phyloP scores from a whole-genome alignment of 1,284 basidiomycete species.

The Ceratobasidium theobromae region DNA sequence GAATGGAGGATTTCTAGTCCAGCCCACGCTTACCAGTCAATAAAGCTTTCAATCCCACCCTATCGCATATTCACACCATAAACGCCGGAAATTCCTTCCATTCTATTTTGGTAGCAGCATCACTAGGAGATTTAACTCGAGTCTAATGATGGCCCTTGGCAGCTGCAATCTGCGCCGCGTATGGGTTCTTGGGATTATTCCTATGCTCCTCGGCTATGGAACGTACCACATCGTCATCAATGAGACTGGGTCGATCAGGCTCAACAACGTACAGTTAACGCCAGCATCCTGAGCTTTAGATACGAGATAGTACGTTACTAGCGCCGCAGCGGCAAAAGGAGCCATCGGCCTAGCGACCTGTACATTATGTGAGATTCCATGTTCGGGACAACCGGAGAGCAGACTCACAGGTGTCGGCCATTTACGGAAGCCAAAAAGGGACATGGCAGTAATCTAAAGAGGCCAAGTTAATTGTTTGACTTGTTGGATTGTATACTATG shows the following conservation, averaged over 20 bases:
- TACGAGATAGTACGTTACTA: slow-evolving; percentile 65
- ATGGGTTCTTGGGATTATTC: slow-evolving; percentile 76
- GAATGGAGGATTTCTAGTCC: slow-evolving; percentile 28
- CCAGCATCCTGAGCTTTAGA: slow-evolving; percentile 62
- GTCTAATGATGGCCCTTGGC: slow-evolving; percentile 45
- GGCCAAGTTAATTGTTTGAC: too few relatives aligned
- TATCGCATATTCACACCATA: neutral
- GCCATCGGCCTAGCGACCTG: slow-evolving; percentile 71
- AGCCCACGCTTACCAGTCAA: neutral
- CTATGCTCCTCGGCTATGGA: slow-evolving; percentile 61
- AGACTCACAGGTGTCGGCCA: slow-evolving; percentile 70
- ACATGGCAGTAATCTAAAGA: slow-evolving; percentile 9
- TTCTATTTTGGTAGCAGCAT: slow-evolving; percentile 16
- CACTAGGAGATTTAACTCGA: neutral
- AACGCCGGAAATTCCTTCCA: neutral
- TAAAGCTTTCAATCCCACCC: neutral
- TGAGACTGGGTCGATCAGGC: neutral
- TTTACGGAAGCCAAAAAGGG: slow-evolving; percentile 69
- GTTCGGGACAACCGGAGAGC: slow-evolving; percentile 26
- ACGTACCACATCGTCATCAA: neutral
- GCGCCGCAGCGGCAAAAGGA: slow-evolving; percentile 69
- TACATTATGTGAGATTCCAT: neutral
- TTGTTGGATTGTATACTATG: too few relatives aligned
- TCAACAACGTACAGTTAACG: slow-evolving; percentile 61
- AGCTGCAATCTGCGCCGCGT: slow-evolving; percentile 70